A percentile compares a stretch with the other conserved stretches of the same genome.
phyloP scores from a whole-genome alignment of 2,329 filamentous ascomycete species.

The Dactylonectria estremocensis region DNA sequence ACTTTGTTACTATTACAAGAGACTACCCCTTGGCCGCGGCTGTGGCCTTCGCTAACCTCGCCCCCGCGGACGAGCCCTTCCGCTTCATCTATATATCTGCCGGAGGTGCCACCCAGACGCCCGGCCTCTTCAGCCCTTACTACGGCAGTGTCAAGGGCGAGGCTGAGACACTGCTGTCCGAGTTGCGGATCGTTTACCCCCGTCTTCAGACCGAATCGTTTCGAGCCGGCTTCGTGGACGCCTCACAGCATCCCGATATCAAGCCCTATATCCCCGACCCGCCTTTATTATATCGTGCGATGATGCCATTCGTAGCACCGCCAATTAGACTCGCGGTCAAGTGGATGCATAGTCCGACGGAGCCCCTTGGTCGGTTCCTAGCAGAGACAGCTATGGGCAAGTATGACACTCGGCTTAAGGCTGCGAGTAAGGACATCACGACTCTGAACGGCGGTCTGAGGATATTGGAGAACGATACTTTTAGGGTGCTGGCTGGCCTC shows the following conservation, averaged over 20 bases:
- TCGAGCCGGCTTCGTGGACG: conserved; percentile 35
- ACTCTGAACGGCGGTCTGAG: conserved; percentile 30
- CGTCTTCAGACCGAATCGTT: conserved; percentile 30
- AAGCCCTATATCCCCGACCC: conserved; percentile 31
- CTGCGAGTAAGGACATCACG: conserved; percentile 17
- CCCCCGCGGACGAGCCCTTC: conserved; percentile 31
- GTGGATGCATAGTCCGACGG: conserved; percentile 32
- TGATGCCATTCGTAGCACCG: background rate
- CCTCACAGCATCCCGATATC: conserved; percentile 32
- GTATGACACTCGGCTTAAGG: conserved; percentile 26
- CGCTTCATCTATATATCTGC: conserved; percentile 38
- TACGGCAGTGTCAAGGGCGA: conserved; percentile 36
- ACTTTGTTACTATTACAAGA: conserved; percentile 38
- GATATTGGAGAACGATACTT: conserved; percentile 37
- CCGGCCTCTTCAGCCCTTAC: conserved; percentile 28
- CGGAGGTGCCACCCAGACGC: conserved; percentile 22
- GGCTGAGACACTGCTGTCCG: conserved; percentile 22
- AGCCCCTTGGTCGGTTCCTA: conserved; percentile 35
- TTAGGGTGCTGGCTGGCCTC: conserved; percentile 15
- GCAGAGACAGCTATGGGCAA: conserved; percentile 35
- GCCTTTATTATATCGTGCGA: conserved; percentile 14
- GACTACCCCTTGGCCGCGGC: conserved; percentile 35
- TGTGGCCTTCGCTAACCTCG: conserved; percentile 30
- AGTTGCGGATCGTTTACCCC: conserved; percentile 24
- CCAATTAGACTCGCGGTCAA: conserved; percentile 16